These are phyloP conservation scores for Aureobasidium sp. DNA, from an alignment of 2,329 filamentous ascomycete genomes.

Conservation along the genomic window DNA sequence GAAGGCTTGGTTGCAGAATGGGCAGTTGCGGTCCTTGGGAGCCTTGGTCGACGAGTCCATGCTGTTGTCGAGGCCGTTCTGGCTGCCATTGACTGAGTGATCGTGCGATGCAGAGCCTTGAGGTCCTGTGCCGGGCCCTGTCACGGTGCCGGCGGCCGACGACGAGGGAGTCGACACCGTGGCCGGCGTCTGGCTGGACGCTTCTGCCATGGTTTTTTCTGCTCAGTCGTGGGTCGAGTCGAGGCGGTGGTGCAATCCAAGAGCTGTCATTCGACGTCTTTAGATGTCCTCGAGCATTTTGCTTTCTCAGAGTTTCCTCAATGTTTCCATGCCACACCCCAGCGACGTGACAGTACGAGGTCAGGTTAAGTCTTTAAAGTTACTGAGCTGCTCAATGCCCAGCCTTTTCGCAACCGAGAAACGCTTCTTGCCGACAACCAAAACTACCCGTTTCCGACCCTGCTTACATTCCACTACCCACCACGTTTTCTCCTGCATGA, in stretches of 20 bases:
- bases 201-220: constrained; percentile 15
- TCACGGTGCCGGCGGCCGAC: constrained; percentile 10
- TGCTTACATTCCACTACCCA: constrained; percentile 2
- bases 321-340: constrained; percentile 13
- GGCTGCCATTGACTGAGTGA: constrained; percentile 13
- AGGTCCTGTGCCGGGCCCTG: not conserved
- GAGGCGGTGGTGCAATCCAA: not conserved
- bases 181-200: constrained; percentile 9
- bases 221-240: not conserved
- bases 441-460: not conserved
- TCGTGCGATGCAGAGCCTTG: constrained; percentile 15
- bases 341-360: constrained; percentile 4
- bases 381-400: constrained; percentile 6
- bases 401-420: not conserved
- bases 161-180: constrained; percentile 12
- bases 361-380: constrained; percentile 5
- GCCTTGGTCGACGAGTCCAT: constrained; percentile 32
- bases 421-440: constrained; percentile 4
- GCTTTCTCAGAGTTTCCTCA: not conserved
- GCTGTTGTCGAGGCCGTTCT: constrained; percentile 2
- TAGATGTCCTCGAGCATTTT: constrained; percentile 10
- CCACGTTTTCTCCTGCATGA: constrained; percentile 3
- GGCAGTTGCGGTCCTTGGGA: constrained; percentile 79
- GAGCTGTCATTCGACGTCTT: constrained; percentile 9
- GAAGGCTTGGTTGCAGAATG: constrained; percentile 82